These are phyloP conservation scores for Mycena haematopus DNA, from an alignment of 768 basidiomycete genomes.

Conservation along the genomic window DNA sequence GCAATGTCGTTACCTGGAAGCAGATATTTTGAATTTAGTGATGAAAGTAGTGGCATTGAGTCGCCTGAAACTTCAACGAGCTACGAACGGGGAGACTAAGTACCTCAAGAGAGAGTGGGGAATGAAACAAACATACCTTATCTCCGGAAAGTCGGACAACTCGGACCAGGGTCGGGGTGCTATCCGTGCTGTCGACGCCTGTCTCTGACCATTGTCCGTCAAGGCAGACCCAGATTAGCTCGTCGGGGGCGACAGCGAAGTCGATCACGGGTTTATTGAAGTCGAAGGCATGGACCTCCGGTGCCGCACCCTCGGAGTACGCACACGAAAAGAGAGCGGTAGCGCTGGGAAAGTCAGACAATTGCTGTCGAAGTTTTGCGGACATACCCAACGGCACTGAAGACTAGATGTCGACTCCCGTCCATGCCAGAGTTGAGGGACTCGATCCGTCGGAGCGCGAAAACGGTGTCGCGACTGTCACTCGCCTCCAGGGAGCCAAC, in stretches of 20 bases:
- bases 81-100: constrained; percentile 34
- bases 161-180: constrained; percentile 33
- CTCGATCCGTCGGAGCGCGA: constrained; percentile 65
- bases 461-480: constrained; percentile 44
- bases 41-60: constrained; percentile 41
- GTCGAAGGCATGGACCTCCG: constrained; percentile 48
- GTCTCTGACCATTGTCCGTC: constrained; percentile 35
- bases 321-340: constrained; percentile 67
- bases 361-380: not conserved
- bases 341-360: constrained; percentile 48
- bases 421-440: constrained; percentile 44
- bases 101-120: not conserved
- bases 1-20: constrained; percentile 50
- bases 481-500: constrained; percentile 11
- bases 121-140: constrained; percentile 40
- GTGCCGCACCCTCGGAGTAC: constrained; percentile 34
- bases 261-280: constrained; percentile 66
- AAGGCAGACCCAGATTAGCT: constrained; percentile 49
- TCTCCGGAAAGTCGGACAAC: constrained; percentile 43
- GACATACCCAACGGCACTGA: constrained; percentile 73
- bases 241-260: constrained; percentile 50
- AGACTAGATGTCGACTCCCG: constrained; percentile 54
- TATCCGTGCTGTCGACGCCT: constrained; percentile 24
- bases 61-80: constrained; percentile 39
- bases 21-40: constrained; percentile 53